A percentile compares a stretch with the other conserved stretches of the same genome.
Evolutionary conservation across 768 basidiomycete genomes (phyloP).

Genomic region (Mrakia frigida): DNA sequence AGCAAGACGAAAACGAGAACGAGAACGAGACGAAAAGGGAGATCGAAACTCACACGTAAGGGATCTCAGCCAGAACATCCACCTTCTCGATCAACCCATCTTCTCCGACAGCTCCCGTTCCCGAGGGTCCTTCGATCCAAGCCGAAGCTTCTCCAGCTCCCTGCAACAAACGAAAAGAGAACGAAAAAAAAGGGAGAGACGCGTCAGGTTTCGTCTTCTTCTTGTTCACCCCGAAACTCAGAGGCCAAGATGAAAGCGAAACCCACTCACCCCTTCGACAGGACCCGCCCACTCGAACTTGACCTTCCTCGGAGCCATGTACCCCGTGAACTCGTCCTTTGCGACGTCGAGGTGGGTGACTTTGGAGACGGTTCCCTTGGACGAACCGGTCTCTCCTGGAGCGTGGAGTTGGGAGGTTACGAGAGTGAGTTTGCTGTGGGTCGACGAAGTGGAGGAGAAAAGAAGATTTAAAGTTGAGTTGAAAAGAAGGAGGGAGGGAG

Average conservation of each 20-base stretch:
- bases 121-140: constrained; percentile 56
- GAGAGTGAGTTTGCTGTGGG: constrained; percentile 55
- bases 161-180: constrained; percentile 16
- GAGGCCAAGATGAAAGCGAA: constrained; percentile 4
- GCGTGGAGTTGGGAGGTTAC: constrained; percentile 55
- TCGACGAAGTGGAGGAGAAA: neutral
- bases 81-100: constrained; percentile 85
- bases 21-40: neutral
- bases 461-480: neutral
- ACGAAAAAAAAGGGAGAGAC: neutral
- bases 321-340: constrained; percentile 74
- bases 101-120: constrained; percentile 48
- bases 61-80: constrained; percentile 91
- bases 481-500: neutral
- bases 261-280: constrained; percentile 47
- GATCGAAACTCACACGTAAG: constrained; percentile 53
- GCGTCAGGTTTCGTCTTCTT: constrained; percentile 46
- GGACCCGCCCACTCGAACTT: constrained; percentile 73
- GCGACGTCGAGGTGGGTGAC: constrained; percentile 53
- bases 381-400: neutral
- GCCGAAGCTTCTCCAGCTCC: constrained; percentile 55
- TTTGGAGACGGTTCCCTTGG: constrained; percentile 36
- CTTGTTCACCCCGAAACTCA: constrained; percentile 28
- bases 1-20: no score
- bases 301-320: constrained; percentile 64